Evolutionary conservation across 192 early-diverging fungal species (phyloP), one percentile per base, ranked within the genome.

Genomic region (Coemansia brasiliensis): DNA sequence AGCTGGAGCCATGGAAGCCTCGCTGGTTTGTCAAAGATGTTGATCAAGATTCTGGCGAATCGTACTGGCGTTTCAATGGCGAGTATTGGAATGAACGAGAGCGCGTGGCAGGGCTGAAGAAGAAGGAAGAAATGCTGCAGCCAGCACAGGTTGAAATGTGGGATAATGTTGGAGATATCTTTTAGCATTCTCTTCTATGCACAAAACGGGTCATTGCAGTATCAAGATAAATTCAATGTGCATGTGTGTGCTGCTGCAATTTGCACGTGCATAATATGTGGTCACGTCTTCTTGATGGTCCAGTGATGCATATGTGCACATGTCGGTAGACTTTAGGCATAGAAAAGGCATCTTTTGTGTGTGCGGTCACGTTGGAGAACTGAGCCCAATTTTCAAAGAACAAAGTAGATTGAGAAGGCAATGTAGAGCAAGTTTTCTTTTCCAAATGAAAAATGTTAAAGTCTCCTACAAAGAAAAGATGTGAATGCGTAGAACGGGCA

Each of bases 21-120:
- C 72, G 91, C 11, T 95, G 93, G 93, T 95, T 95, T 75, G 81
- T 74, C 35, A 72, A 83, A 22, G 82, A 83, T 16, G 61, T 80
- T 9, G 87, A 94, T 27, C 65, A 72, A 5, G 85, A 91, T 49
- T 86, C 90, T 8, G 80, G 83, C 42, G 93, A 93, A 38, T 57
- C 52, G 18, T 81, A 80, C 48, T 89, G 87, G 86, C 39, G 68
- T 18, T 92, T 91, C 55, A 84, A 70, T 22, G 59, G 60, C 16
- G 80, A 87, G 35, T 94, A 94, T 54, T 94, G 92, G 92, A 45
- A 45, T 4, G 84, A 87, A 39, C 59, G 86, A 18, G 82, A 86
- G 44, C 24, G 52, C 16, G 86, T 68, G 29, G 82, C 65, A 1
- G 29, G 56, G 32, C 1, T 16, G n/a, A 26, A 39, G 41, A 48